Percentiles rank a stretch among this genome's conserved stretches.
phyloP scores from a whole-genome alignment of 441 rosid species.

The Eutrema salsugineum region DNA sequence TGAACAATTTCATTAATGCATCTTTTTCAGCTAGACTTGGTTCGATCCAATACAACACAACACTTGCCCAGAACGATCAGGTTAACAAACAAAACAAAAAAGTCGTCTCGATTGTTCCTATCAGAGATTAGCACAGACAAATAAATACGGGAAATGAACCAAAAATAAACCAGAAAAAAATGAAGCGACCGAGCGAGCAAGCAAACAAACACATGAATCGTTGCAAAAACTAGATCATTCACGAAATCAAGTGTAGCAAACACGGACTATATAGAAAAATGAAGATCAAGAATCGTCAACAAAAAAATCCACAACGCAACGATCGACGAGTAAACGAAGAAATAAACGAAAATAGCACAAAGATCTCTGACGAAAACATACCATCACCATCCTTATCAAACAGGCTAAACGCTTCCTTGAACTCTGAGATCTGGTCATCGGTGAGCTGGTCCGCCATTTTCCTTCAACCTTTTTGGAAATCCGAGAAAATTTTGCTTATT shows the following conservation, averaged over 20 bases:
- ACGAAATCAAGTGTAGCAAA: slow-evolving; percentile 1
- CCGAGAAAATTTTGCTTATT: background rate
- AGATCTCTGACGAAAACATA: slow-evolving; percentile 18
- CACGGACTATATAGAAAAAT: background rate
- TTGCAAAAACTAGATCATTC: slow-evolving; percentile 1
- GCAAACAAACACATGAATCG: background rate
- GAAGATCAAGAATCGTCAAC: background rate
- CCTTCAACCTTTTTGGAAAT: slow-evolving; percentile 12
- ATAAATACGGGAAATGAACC: too few species aligned
- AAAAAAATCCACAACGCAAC: background rate
- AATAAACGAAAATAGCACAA: background rate
- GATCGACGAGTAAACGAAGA: background rate
- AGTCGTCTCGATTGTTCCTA: too few species aligned
- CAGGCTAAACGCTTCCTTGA: slow-evolving; percentile 38
- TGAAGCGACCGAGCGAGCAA: background rate
- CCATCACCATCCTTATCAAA: slow-evolving; percentile 36
- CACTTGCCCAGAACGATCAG: too few species aligned
- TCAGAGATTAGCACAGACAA: too few species aligned
- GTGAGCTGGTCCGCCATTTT: slow-evolving; percentile 39
- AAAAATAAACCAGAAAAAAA: too few species aligned
- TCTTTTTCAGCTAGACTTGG: too few species aligned
- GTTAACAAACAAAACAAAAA: too few species aligned
- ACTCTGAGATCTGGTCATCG: slow-evolving; percentile 40
- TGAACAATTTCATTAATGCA: too few species aligned
- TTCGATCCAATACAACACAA: too few species aligned